These are phyloP conservation scores for Fusarium hainanense DNA, from an alignment of 2,329 filamentous ascomycete genomes.

Conservation along the genomic window DNA sequence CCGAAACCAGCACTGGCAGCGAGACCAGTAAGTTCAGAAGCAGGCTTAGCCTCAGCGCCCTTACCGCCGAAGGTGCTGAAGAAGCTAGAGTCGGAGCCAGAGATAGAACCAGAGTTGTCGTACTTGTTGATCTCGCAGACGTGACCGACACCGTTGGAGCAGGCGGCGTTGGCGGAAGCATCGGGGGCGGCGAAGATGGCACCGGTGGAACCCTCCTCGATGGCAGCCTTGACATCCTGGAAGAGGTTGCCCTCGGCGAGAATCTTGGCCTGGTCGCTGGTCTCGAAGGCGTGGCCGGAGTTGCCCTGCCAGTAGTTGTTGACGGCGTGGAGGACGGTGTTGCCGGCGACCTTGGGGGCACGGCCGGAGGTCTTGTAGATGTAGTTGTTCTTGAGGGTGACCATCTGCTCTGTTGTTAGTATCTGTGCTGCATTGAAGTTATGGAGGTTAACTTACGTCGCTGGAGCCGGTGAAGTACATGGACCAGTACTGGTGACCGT, in stretches of 20 bases:
- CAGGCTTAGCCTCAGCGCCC: constrained; percentile 57
- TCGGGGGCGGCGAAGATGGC: constrained; percentile 49
- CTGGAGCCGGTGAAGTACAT: constrained; percentile 66
- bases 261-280: constrained; percentile 54
- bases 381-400: constrained; percentile 71
- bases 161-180: constrained; percentile 53
- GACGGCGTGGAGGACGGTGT: constrained; percentile 67
- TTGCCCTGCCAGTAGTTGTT: constrained; percentile 71
- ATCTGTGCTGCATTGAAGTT: accelerated
- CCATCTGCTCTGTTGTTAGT: constrained; percentile 27
- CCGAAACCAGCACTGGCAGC: constrained; percentile 59
- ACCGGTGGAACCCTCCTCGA: constrained; percentile 50
- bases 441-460: constrained; percentile 49
- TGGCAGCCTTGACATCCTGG: constrained; percentile 60
- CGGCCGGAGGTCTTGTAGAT: constrained; percentile 69
- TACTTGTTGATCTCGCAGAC: constrained; percentile 63
- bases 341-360: constrained; percentile 66
- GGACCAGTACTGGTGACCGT: constrained; percentile 70
- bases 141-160: constrained; percentile 59
- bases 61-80: constrained; percentile 62
- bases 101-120: constrained; percentile 54
- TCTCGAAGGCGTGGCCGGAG: constrained; percentile 67
- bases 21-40: constrained; percentile 51
- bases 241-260: constrained; percentile 69
- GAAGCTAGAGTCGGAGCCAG: constrained; percentile 58